A percentile compares a stretch with the other conserved stretches of the same genome.
Evolutionary conservation across 2,329 filamentous ascomycete species (phyloP).

Genomic region (Paecilomyces fulvus): DNA sequence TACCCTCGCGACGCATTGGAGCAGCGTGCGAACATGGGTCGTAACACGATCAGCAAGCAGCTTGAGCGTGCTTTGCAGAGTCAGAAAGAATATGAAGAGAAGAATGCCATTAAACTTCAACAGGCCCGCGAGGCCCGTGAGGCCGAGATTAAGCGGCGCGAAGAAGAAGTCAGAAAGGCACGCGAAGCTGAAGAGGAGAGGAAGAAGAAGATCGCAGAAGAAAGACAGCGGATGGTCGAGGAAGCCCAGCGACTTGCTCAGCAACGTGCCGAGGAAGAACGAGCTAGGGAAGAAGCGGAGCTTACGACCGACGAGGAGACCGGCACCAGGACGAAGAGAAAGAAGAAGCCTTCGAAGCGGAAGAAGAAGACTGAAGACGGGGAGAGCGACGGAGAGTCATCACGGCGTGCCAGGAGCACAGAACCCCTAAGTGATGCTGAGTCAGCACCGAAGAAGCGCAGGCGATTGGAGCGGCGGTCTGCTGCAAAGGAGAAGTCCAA

Average conservation of each 20-base stretch:
- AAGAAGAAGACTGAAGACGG: conserved; percentile 54
- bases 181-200: conserved; percentile 64
- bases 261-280: conserved; percentile 62
- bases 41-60: conserved; percentile 88
- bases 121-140: conserved; percentile 74
- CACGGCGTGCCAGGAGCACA: conserved; percentile 18
- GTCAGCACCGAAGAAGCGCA: conserved; percentile 47
- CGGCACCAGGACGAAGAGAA: conserved; percentile 70
- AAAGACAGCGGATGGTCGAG: conserved; percentile 72
- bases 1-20: conserved; percentile 88
- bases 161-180: conserved; percentile 63
- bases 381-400: conserved; percentile 30
- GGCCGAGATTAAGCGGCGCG: conserved; percentile 66
- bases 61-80: conserved; percentile 75
- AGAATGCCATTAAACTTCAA: conserved; percentile 79
- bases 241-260: conserved; percentile 65
- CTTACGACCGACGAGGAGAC: conserved; percentile 75
- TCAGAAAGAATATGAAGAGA: conserved; percentile 86
- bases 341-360: conserved; percentile 50
- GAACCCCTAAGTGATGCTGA: conserved; percentile 28
- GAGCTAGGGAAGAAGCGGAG: conserved; percentile 62
- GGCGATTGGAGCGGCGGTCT: conserved; percentile 49
- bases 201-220: conserved; percentile 74
- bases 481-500: conserved; percentile 45
- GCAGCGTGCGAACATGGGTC: conserved; percentile 93